Percentiles rank a stretch among this genome's conserved stretches.
These are phyloP conservation scores for Excoecaria agallocha DNA, from an alignment of 345 rosid genomes.

Conservation along the genomic window DNA sequence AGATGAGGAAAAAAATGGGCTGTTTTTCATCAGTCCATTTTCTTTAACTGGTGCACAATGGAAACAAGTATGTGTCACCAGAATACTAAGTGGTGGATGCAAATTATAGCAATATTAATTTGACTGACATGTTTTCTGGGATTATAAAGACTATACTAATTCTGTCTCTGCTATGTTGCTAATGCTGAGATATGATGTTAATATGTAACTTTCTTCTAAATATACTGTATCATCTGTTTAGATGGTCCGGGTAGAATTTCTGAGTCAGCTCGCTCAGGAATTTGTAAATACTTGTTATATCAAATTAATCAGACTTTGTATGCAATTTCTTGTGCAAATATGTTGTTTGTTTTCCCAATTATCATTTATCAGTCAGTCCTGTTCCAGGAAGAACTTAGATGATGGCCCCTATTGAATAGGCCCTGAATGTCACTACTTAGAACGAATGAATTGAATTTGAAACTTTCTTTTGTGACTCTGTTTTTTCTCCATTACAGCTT, in stretches of 20 bases:
- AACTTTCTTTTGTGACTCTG: too few relatives aligned
- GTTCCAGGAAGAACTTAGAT: too few relatives aligned
- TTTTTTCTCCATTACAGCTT: too few relatives aligned
- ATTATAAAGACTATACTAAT: constrained; percentile 3
- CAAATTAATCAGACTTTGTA: neutral
- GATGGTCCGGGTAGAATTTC: neutral
- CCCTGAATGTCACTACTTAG: too few relatives aligned
- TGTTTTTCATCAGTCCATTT: constrained; percentile 21
- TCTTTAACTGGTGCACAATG: constrained; percentile 16
- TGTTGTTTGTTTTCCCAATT: too few relatives aligned
- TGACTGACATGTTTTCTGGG: constrained; percentile 16
- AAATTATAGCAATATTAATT: constrained; percentile 17
- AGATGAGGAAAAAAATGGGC: constrained; percentile 15
- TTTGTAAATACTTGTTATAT: constrained; percentile 8
- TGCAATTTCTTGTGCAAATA: neutral
- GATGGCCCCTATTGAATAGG: too few relatives aligned
- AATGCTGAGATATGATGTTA: neutral
- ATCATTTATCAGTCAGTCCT: too few relatives aligned
- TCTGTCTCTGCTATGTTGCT: neutral
- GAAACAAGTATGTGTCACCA: constrained; percentile 16
- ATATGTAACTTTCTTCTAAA: neutral
- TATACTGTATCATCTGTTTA: neutral
- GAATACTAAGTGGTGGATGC: constrained; percentile 24
- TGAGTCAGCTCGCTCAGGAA: constrained; percentile 9
- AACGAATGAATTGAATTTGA: too few relatives aligned